phyloP scores from a whole-genome alignment of 2,329 filamentous ascomycete species.

The Aspergillus alliaceus region DNA sequence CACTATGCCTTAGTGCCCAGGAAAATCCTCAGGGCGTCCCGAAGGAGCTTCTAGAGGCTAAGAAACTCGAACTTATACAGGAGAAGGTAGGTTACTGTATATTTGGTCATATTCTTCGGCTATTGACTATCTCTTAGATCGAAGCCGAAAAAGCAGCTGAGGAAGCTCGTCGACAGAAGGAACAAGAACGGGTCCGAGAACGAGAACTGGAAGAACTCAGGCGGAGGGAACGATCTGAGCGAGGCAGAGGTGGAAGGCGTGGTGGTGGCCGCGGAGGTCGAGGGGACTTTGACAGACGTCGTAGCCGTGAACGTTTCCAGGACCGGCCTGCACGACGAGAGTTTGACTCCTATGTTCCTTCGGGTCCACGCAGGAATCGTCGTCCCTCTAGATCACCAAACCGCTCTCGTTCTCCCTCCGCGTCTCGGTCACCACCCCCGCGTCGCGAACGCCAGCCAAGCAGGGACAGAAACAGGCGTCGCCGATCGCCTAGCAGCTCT shows the following conservation, averaged over 20 bases:
- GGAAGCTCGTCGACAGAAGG: constrained; percentile 68
- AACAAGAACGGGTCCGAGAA: constrained; percentile 70
- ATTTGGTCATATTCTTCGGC: too few relatives aligned
- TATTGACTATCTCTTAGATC: constrained; percentile 53
- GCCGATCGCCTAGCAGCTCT: constrained; percentile 37
- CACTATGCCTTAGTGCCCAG: constrained; percentile 85
- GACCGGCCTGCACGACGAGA: constrained; percentile 51
- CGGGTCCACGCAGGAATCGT: constrained; percentile 41
- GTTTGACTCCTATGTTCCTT: constrained; percentile 59
- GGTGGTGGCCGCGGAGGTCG: constrained; percentile 37
- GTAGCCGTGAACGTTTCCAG: constrained; percentile 47
- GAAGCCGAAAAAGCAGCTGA: constrained; percentile 81
- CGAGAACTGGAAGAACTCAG: constrained; percentile 68
- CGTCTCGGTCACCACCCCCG: constrained; percentile 32
- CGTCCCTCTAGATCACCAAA: constrained; percentile 35
- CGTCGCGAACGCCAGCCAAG: constrained; percentile 28
- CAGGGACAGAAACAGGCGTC: constrained; percentile 30
- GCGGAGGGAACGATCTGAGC: constrained; percentile 51
- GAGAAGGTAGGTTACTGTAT: constrained; percentile 67
- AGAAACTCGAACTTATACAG: constrained; percentile 91
- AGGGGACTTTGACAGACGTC: constrained; percentile 52
- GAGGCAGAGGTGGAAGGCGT: constrained; percentile 37
- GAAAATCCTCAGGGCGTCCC: constrained; percentile 85
- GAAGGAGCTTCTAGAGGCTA: constrained; percentile 90
- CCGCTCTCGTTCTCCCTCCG: constrained; percentile 33